Conservation (phyloP, 129 eudicot species). For the Escallonia herrerae region DNA sequence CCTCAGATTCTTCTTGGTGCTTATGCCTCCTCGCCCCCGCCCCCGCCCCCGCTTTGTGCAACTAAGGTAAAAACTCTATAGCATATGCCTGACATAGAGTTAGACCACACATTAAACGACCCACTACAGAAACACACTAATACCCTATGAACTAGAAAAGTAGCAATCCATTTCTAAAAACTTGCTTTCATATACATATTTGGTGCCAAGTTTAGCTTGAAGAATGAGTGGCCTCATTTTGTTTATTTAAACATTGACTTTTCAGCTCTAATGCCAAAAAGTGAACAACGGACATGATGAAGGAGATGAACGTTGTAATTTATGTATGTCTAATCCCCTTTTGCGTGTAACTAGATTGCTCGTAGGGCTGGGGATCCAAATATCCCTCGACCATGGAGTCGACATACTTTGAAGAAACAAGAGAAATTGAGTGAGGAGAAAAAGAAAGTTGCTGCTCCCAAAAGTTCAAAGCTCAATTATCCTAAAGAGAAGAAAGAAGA, state of each 20-base stretch:
- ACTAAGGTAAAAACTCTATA: too few species aligned
- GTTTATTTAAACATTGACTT: neutral
- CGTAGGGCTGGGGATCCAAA: conserved; percentile 74
- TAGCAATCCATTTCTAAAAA: too few species aligned
- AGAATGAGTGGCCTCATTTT: neutral
- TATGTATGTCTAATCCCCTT: conserved; percentile 6
- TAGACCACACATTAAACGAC: too few species aligned
- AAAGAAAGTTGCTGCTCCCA: conserved; percentile 20
- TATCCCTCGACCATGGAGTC: conserved; percentile 89
- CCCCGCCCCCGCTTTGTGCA: too few species aligned
- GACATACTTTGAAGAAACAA: conserved; percentile 55
- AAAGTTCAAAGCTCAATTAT: conserved; percentile 10
- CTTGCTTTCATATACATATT: too few species aligned
- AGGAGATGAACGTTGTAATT: neutral
- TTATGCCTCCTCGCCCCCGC: too few species aligned
- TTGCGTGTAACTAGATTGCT: conserved; percentile 53
- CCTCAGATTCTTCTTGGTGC: too few species aligned
- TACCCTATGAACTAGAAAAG: too few species aligned
- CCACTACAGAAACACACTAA: too few species aligned
- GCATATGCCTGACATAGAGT: too few species aligned
- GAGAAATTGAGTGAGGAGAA: conserved; percentile 40
- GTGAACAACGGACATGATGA: neutral
- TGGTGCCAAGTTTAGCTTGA: neutral
- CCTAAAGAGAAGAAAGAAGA: conserved; percentile 22
- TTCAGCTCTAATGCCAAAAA: neutral